Evolutionary conservation across 202 grass and related monocot genomes (phyloP).

Genomic region (Zoysia matrella): DNA sequence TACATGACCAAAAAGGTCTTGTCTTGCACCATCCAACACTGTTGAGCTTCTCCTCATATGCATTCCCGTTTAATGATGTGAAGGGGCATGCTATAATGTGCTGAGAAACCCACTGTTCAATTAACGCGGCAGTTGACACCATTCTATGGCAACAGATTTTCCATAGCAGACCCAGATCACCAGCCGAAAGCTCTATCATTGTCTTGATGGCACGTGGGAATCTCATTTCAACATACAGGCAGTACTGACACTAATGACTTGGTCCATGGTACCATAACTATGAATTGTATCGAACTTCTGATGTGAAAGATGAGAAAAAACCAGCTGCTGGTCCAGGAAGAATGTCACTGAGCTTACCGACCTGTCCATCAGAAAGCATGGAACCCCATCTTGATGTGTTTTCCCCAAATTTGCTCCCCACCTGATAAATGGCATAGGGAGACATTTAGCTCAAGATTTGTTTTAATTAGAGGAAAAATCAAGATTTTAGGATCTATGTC

Average conservation of each 20-base stretch:
- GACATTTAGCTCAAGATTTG: constrained; percentile 28
- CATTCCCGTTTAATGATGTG: neutral
- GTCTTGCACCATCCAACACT: neutral
- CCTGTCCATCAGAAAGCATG: constrained; percentile 96
- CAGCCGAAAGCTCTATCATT: neutral
- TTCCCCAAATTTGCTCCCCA: constrained; percentile 99
- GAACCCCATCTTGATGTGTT: constrained; percentile 96
- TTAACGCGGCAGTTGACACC: neutral
- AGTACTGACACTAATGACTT: constrained; percentile 22
- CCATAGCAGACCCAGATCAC: constrained; percentile 25
- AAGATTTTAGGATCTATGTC: constrained; percentile 2
- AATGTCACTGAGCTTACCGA: constrained; percentile 92
- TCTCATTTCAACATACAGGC: constrained; percentile 12
- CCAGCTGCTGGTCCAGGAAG: constrained; percentile 90
- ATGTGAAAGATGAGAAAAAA: constrained; percentile 94
- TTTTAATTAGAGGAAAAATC: neutral
- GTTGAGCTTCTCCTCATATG: neutral
- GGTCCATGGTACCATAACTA: constrained; percentile 37
- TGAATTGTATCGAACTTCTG: constrained; percentile 72
- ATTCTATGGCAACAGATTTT: constrained; percentile 35
- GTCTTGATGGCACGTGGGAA: constrained; percentile 12
- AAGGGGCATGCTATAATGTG: neutral
- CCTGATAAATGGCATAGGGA: constrained; percentile 51
- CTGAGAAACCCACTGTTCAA: neutral
- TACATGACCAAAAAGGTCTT: neutral